phyloP scores from a whole-genome alignment of 495 filamentous ascomycete species.

The Penicillium simplicissimum region DNA sequence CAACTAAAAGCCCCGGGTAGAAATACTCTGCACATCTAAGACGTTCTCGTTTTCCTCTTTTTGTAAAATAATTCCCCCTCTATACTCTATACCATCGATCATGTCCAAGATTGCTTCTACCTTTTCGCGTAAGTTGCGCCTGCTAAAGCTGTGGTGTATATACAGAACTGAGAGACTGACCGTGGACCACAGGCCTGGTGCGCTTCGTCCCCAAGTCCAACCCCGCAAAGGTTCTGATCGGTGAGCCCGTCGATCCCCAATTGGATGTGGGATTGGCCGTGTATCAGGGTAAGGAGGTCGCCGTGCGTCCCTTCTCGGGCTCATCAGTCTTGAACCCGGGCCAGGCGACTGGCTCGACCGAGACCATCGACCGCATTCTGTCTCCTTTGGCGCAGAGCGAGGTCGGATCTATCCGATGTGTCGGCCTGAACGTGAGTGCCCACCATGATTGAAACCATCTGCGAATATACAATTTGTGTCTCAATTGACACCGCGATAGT shows the following conservation, averaged over 20 bases:
- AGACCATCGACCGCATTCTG: slow-evolving; percentile 53
- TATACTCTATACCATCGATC: neutral
- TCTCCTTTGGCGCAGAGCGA: slow-evolving; percentile 53
- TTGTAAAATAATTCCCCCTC: neutral
- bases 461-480: neutral
- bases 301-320: slow-evolving; percentile 56
- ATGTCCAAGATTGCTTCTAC: slow-evolving; percentile 48
- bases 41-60: neutral
- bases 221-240: slow-evolving; percentile 52
- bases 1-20: slow-evolving; percentile 21
- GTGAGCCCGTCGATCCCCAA: slow-evolving; percentile 53
- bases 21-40: slow-evolving; percentile 26
- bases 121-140: slow-evolving; percentile 40
- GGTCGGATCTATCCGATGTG: slow-evolving; percentile 59
- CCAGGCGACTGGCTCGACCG: slow-evolving; percentile 46
- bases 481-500: slow-evolving; percentile 41
- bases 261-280: slow-evolving; percentile 58
- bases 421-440: slow-evolving; percentile 67
- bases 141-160: neutral
- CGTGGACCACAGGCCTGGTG: slow-evolving; percentile 49
- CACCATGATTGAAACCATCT: neutral
- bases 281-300: slow-evolving; percentile 54
- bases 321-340: slow-evolving; percentile 55
- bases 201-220: slow-evolving; percentile 58
- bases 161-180: neutral